phyloP scores from a whole-genome alignment of 2,329 filamentous ascomycete genomes.

The Akanthomyces uredinophilus region DNA sequence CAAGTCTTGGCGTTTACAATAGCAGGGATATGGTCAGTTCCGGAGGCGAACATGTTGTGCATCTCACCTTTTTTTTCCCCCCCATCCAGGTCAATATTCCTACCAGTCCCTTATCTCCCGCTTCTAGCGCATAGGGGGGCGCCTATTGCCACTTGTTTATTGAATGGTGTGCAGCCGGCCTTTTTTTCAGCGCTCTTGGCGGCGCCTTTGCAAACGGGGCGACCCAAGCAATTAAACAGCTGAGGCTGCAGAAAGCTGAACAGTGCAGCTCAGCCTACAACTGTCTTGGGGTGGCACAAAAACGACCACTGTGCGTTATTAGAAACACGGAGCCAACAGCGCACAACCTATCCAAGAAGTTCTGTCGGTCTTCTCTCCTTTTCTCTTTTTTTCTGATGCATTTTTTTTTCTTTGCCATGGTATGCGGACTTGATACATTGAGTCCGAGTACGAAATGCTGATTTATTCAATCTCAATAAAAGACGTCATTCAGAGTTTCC shows the following conservation, averaged over 20 bases:
- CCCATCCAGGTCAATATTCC: neutral
- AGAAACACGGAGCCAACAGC: no score
- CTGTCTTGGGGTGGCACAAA: no score
- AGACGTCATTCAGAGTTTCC: conserved; percentile 10
- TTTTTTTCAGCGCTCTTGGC: conserved; percentile 8
- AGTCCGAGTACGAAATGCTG: no score
- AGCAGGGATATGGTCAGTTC: neutral
- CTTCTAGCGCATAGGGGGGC: neutral
- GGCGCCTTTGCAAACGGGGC: neutral
- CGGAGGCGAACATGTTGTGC: neutral
- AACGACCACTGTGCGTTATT: no score
- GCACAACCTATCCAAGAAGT: no score
- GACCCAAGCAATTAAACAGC: no score
- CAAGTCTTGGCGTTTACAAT: neutral
- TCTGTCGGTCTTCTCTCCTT: no score
- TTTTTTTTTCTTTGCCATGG: neutral
- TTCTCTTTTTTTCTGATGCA: neutral
- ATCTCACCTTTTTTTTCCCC: no score
- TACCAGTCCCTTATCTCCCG: neutral
- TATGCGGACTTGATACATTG: no score
- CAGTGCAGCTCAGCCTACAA: no score
- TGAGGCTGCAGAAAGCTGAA: no score
- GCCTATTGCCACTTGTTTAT: neutral
- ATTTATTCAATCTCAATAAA: neutral
- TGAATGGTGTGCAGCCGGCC: neutral